Evolutionary conservation across 176 grass and related monocot genomes (phyloP).

Genomic region (Themeda triandra): DNA sequence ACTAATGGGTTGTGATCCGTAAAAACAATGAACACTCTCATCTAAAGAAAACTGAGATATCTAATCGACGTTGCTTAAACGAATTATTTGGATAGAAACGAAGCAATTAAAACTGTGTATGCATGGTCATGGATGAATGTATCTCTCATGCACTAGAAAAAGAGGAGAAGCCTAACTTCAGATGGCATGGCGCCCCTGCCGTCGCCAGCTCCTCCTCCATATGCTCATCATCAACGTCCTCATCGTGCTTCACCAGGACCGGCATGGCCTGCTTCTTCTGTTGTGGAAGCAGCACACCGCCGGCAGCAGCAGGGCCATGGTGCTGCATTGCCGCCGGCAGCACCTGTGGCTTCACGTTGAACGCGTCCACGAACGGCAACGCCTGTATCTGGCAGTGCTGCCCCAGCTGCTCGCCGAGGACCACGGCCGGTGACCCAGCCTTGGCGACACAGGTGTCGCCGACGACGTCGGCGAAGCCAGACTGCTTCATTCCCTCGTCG

Average conservation of each 20-base stretch:
- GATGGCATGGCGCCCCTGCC: slow-evolving; percentile 1
- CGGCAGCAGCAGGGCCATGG: not conserved
- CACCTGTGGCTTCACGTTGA: slow-evolving; percentile 12
- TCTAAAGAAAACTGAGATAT: not conserved
- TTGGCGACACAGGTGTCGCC: not conserved
- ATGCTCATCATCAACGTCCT: not conserved
- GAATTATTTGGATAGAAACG: not conserved
- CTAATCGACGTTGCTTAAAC: not conserved
- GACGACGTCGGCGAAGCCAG: not conserved
- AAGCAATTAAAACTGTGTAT: not conserved
- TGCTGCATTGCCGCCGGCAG: not conserved
- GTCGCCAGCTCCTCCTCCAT: not conserved
- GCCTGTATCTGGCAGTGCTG: slow-evolving; percentile 22
- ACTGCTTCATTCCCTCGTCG: not conserved
- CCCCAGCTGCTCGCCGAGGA: slow-evolving; percentile 16
- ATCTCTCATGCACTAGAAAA: slow-evolving; percentile 35
- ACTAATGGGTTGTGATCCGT: not conserved
- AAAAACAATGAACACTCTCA: not conserved
- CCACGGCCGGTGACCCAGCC: not conserved
- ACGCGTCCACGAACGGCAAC: not conserved
- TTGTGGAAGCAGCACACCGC: not conserved
- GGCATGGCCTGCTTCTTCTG: not conserved
- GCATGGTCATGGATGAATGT: slow-evolving; percentile 2
- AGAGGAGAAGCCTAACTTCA: slow-evolving; percentile 39
- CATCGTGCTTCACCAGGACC: not conserved